Evolutionary conservation across 2,329 filamentous ascomycete species (phyloP), one percentile per base, ranked within the genome.

Genomic region (Colletotrichum lindemuthianum): DNA sequence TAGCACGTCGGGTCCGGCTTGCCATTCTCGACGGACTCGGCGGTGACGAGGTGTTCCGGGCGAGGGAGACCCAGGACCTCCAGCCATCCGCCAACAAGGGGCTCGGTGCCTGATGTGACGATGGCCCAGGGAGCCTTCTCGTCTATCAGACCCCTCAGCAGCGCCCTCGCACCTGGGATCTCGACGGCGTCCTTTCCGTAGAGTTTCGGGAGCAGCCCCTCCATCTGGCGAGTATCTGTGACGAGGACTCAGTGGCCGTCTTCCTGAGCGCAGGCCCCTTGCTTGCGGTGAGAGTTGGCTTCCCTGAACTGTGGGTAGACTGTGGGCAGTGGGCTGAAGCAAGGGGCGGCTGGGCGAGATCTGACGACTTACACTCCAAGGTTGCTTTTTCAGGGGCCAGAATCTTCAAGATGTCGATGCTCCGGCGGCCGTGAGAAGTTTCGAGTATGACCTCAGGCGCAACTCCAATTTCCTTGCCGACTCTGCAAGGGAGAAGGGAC

Each of bases 381-480:
- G 90, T 97, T 45, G 96, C 96, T 75, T 93, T 92, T 70, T 92
- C 89, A 13, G 93, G 91, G 67, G 92, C 90, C 63, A 97, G 86
- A 34, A 94, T 81, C 75, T 87, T 87, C 63, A 99, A 84, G 3
- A 91, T 88, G 72, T 99, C 96, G 72, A 98, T 97, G 69, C 89
- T 93, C 63, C 96, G 84, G 65, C 95, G 88, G 67, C 96, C 96
- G 78, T 99, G 96, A 6, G 93, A 97, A 9, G 93, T 97, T 72
- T 92, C 86, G 33, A 98, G 85, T 71, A 99, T 98, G 49, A 90
- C 86, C 51, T 90, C 84, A n/a, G 92, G 92, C 69, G 92, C 88
- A 24, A 97, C 90, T 32, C 92, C 92, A 72, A 98, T 90, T 74
- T 97, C 92, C 9, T 86, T 84, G 53, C 91, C 94, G 69, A 94